Evolutionary conservation across 106 monocot species (phyloP), one percentile per base, ranked within the genome.

Genomic region (Allium fistulosum): DNA sequence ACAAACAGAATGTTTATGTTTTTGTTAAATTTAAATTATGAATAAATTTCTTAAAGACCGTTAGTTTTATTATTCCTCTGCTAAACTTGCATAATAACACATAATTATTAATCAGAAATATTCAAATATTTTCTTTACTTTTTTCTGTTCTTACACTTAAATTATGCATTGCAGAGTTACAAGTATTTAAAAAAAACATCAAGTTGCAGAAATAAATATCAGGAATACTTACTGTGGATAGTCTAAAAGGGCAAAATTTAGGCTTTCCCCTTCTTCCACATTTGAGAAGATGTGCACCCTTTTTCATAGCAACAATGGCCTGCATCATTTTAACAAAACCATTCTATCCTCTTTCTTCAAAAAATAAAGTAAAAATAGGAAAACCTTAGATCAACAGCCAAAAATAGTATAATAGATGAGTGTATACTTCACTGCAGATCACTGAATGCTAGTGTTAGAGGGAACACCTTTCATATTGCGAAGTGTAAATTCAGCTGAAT

Each of bases 281-380:
- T 77, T 87, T 87, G 74, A 87, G 66, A 70, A 91, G 69, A 77
- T 91, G 81, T n/a, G 87, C 77, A 69, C 87, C 90, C 63, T 79
- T 91, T 77, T 81, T 91, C 67, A 91, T 63, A 63, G 75, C 66
- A 18, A 87, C 70, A 79, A 91, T 78, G 28, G 90, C 90, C 90
- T 87, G 59, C 37, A 37, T 37, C 37, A 37, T 2, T 37, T 37
- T 37, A 37, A 5, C 5, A 5, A 37, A 37, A 37, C 2, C 5
- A 37, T 37, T 37, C 5, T 37, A 2, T 37, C 37, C 2, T 37
- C 5, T 37, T 37, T 37, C 37, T 37, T 37, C 26, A 11, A 71
- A 55, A 13, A 65, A 71, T 57, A 4, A 71, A 15, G 8, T 52
- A 63, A 48, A 4, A 48, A 6, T 15, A 15, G 14, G 48, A 48